Percentiles rank a stretch among this genome's conserved stretches.
These are phyloP conservation scores for Floccularia luteovirens DNA, from an alignment of 768 basidiomycete species.

Conservation along the genomic window DNA sequence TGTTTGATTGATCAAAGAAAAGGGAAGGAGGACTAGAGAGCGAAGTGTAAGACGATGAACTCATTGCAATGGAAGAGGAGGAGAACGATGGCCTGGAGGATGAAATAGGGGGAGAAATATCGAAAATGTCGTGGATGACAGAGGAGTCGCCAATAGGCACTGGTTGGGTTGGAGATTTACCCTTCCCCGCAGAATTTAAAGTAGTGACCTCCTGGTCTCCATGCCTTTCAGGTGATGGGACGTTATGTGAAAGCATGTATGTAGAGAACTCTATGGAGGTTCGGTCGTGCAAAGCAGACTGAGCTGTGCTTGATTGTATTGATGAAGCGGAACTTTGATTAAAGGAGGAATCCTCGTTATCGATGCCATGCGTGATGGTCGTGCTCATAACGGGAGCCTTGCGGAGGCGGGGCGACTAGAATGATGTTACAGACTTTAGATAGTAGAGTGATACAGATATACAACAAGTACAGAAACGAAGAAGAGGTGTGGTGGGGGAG, in stretches of 20 bases:
- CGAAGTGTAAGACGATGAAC: conserved; percentile 3
- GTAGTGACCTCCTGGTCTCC: conserved; percentile 4
- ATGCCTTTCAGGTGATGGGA: conserved; percentile 19
- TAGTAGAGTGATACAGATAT: conserved; percentile 8
- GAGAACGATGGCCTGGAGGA: background rate
- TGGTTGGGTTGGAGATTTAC: conserved; percentile 48
- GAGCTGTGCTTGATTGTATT: conserved; percentile 15
- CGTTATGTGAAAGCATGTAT: conserved; percentile 21
- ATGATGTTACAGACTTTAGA: background rate
- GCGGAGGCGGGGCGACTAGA: background rate
- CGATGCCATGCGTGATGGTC: conserved; percentile 38
- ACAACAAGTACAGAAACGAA: conserved; percentile 6
- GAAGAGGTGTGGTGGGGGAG: conserved; percentile 6
- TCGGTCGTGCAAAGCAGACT: conserved; percentile 2
- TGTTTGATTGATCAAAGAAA: background rate
- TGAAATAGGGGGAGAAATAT: conserved; percentile 15
- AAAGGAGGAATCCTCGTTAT: conserved; percentile 47
- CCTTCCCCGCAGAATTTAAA: conserved; percentile 25
- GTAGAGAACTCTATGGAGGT: conserved; percentile 8
- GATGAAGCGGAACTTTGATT: conserved; percentile 21
- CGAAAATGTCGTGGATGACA: conserved; percentile 32
- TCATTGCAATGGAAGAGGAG: background rate
- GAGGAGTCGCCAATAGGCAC: conserved; percentile 35
- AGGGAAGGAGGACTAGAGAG: conserved; percentile 2
- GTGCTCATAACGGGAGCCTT: conserved; percentile 16